Base-by-base conservation (phyloP, 495 filamentous ascomycete genomes). In the Aspergillus leporis region DNA sequence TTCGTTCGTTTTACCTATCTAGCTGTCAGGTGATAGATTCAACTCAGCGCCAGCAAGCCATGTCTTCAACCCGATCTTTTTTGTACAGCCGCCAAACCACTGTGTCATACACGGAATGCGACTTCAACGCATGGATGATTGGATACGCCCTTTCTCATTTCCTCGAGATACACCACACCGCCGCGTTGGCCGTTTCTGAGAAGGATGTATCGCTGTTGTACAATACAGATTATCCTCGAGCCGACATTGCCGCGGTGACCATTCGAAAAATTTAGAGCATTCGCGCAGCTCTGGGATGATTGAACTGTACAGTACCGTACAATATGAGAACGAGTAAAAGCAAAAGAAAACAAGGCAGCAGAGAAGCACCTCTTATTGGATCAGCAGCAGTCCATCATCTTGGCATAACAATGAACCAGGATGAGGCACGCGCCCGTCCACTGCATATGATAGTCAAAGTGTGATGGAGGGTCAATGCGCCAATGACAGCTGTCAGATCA, bases 391-490 rank as follows among this genome's bases (percentile, higher is more conserved):
- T 25, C 52, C 32, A 30, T 49, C 46, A 18, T 41, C 62, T 65
- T 62, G 65, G 65, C 62, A 25, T 40, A 50, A 38, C 52, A 52
- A 36, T 61, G 54, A 61, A 22, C 58, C 64, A 58, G 45, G 36
- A 58, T 57, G 58, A 59, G 55, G 62, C 66, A 63, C 62, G 58
- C 55, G 66, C 62, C 59, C 56, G 31, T 58, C 50, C 48, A 60
- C 58, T 63, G 61, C 62, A 60, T 61, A 57, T 30, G 51, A 55
- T 59, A 58, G 60, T 58, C 53, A 30, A 56, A 59, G 56, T 59
- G 57, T 54, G 53, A 60, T 53, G 16, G 60, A 57, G 53, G 51
- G 55, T 51, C 56, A 58, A 47, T 60, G 53, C 51, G 52, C 66
- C 63, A 66, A 64, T 62, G 56, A 58, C 57, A 61, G 34, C 47